Conservation (phyloP, 768 basidiomycete species). For the Tephrocybe sp. region DNA sequence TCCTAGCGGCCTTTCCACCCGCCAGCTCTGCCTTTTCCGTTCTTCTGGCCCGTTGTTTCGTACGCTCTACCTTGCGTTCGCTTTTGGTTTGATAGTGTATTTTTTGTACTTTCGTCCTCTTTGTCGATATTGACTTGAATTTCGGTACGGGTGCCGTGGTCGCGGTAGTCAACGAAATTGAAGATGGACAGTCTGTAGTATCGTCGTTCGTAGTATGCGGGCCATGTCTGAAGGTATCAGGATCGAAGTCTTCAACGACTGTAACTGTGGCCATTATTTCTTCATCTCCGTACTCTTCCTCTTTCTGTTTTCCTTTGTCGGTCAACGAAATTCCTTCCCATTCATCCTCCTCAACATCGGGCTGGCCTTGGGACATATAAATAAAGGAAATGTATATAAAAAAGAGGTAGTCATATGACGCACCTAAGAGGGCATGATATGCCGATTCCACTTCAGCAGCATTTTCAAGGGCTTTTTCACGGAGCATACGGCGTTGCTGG, state of each 20-base stretch:
- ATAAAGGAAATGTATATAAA: constrained; percentile 2
- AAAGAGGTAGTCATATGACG: constrained; percentile 8
- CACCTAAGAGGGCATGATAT: constrained; percentile 53
- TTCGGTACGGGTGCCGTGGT: constrained; percentile 1
- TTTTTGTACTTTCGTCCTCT: constrained; percentile 37
- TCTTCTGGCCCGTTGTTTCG: constrained; percentile 62
- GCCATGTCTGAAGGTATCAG: constrained; percentile 55
- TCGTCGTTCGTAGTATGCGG: constrained; percentile 20
- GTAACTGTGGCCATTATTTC: constrained; percentile 87
- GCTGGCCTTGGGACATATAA: constrained; percentile 13
- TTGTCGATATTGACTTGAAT: constrained; percentile 15
- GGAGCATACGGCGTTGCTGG: constrained; percentile 75
- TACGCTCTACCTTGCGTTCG: constrained; percentile 56
- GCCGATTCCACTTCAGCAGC: constrained; percentile 75
- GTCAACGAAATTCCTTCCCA: constrained; percentile 43
- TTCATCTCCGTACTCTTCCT: constrained; percentile 79
- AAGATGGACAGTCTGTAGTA: neutral
- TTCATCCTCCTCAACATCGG: constrained; percentile 44
- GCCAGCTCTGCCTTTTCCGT: constrained; percentile 72
- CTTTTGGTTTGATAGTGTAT: constrained; percentile 71
- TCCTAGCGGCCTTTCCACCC: constrained; percentile 58
- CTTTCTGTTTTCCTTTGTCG: constrained; percentile 38
- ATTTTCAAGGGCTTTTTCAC: constrained; percentile 76
- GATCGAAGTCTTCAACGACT: constrained; percentile 89
- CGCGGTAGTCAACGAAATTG: neutral